phyloP scores from a whole-genome alignment of 495 filamentous ascomycete species.

The Hypoxylon lenormandii region DNA sequence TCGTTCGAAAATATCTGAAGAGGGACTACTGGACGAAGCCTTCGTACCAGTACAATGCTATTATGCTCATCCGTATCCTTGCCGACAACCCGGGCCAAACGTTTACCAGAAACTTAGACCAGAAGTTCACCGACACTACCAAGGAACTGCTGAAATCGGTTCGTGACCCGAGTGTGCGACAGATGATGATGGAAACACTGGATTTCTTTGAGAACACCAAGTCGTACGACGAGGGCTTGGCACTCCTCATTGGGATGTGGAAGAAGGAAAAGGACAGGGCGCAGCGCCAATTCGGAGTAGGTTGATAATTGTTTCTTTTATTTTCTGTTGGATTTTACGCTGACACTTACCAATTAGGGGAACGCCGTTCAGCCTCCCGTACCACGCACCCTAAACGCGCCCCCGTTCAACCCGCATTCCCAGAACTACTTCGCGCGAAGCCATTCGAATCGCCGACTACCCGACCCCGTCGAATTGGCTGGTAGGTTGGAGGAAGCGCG shows the following conservation, averaged over 20 bases:
- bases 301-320: conserved; percentile 24
- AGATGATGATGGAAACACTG: conserved; percentile 87
- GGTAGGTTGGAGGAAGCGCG: conserved; percentile 87
- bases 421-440: conserved; percentile 59
- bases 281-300: conserved; percentile 57
- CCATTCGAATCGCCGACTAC: conserved; percentile 66
- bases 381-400: conserved; percentile 40
- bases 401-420: conserved; percentile 45
- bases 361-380: conserved; percentile 36
- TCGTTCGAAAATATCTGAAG: conserved; percentile 84
- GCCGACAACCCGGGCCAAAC: conserved; percentile 88
- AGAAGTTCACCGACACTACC: conserved; percentile 77
- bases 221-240: conserved; percentile 76
- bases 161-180: conserved; percentile 74
- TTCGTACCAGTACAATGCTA: conserved; percentile 89
- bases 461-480: conserved; percentile 80
- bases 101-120: conserved; percentile 87
- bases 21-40: conserved; percentile 71
- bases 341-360: conserved; percentile 40
- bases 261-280: conserved; percentile 80
- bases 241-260: conserved; percentile 82
- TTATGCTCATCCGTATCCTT: conserved; percentile 95
- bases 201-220: conserved; percentile 76
- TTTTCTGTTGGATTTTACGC: not conserved
- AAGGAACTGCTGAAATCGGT: conserved; percentile 80